phyloP scores from a whole-genome alignment of 805 yeast genomes.

The Pichia paraexigua region DNA sequence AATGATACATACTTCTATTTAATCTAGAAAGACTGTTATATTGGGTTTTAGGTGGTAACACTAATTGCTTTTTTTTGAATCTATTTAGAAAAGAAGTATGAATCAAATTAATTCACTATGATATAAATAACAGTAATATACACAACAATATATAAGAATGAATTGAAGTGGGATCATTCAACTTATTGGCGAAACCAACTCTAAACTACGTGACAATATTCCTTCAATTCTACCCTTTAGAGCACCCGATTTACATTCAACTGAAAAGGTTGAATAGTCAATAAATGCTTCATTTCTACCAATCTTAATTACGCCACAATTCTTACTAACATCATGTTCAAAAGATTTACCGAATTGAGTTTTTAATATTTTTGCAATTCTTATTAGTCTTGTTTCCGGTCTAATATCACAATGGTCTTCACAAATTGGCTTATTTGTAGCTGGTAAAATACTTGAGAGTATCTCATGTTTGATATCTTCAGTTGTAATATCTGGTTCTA shows the following conservation, averaged over 20 bases:
- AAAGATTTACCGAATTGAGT: constrained; percentile 89
- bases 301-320: constrained; percentile 54
- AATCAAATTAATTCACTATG: background rate
- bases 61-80: background rate
- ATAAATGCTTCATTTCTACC: constrained; percentile 72
- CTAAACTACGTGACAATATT: constrained; percentile 68
- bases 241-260: constrained; percentile 64
- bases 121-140: background rate
- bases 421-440: background rate
- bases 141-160: background rate
- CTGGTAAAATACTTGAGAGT: background rate
- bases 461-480: background rate
- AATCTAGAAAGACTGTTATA: background rate
- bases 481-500: background rate
- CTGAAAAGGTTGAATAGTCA: constrained; percentile 55
- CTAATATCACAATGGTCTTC: constrained; percentile 7
- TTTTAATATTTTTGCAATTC: constrained; percentile 54
- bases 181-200: constrained; percentile 77
- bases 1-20: background rate
- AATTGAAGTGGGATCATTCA: background rate
- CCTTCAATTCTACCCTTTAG: constrained; percentile 77
- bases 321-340: constrained; percentile 30
- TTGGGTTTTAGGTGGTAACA: too few relatives aligned
- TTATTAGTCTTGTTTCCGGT: constrained; percentile 33
- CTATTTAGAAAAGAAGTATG: background rate